These are phyloP conservation scores for Nemania abortiva DNA, from an alignment of 2,329 filamentous ascomycete genomes.

Conservation along the genomic window DNA sequence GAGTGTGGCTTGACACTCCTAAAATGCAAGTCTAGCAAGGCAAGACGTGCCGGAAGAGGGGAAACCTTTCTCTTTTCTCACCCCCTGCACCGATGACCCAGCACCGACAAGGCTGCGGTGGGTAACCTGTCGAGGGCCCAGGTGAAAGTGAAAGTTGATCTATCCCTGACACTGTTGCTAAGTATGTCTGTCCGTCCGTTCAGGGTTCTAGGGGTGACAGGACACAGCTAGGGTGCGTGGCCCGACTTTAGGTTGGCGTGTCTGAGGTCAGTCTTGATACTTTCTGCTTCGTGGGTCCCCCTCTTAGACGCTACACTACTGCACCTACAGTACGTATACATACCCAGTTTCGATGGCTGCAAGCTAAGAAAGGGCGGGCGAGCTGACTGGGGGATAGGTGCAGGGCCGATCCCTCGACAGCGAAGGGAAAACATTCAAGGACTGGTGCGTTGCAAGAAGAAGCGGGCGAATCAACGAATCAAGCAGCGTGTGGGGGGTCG, in stretches of 20 bases:
- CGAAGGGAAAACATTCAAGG: slow-evolving; percentile 45
- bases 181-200: slow-evolving; percentile 7
- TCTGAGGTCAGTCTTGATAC: slow-evolving; percentile 47
- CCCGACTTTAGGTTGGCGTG: slow-evolving; percentile 47
- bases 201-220: slow-evolving; percentile 46
- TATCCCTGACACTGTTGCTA: slow-evolving; percentile 43
- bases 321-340: slow-evolving; percentile 2
- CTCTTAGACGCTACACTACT: slow-evolving; percentile 28
- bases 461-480: slow-evolving; percentile 50
- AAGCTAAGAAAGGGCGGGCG: slow-evolving; percentile 45
- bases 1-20: slow-evolving; percentile 46
- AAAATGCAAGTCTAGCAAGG: slow-evolving; percentile 3
- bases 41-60: slow-evolving; percentile 45
- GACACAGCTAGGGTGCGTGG: slow-evolving; percentile 45
- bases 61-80: slow-evolving; percentile 44
- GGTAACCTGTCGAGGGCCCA: slow-evolving; percentile 46
- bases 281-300: slow-evolving; percentile 43
- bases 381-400: slow-evolving; percentile 46
- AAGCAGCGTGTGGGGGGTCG: slow-evolving; percentile 41
- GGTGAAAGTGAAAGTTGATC: slow-evolving; percentile 43
- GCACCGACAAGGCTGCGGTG: slow-evolving; percentile 50
- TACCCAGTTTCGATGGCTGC: slow-evolving; percentile 46
- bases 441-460: slow-evolving; percentile 44
- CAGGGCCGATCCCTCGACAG: slow-evolving; percentile 52
- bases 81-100: slow-evolving; percentile 34